A percentile compares a stretch with the other conserved stretches of the same genome.
These are phyloP conservation scores for Rhytidhysteron rufulum DNA, from an alignment of 2,329 filamentous ascomycete species.

Conservation along the genomic window DNA sequence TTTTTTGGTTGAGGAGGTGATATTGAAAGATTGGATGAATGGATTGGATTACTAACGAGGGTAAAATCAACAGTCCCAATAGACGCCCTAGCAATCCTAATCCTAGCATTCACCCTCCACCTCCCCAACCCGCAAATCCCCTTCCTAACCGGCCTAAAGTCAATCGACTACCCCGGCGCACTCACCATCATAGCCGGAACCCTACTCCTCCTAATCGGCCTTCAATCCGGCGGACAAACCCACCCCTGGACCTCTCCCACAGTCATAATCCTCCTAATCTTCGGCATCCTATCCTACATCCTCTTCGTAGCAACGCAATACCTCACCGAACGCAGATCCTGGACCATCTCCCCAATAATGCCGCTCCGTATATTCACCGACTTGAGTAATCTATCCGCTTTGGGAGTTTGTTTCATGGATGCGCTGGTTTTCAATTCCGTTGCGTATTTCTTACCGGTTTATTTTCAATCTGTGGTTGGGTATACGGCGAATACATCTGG, in stretches of 20 bases:
- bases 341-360: constrained; percentile 62
- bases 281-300: constrained; percentile 43
- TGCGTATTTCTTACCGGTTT: constrained; percentile 70
- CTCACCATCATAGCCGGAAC: constrained; percentile 47
- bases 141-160: constrained; percentile 42
- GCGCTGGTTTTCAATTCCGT: constrained; percentile 60
- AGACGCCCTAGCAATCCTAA: constrained; percentile 45
- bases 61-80: constrained; percentile 48
- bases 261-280: constrained; percentile 50
- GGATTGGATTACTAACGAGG: constrained; percentile 29
- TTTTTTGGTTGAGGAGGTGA: constrained; percentile 23
- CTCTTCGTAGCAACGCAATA: constrained; percentile 60
- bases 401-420: constrained; percentile 48
- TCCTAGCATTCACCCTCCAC: constrained; percentile 51
- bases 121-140: constrained; percentile 50
- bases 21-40: too few species aligned
- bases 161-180: constrained; percentile 53
- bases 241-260: constrained; percentile 48
- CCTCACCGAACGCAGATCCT: constrained; percentile 55
- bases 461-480: constrained; percentile 67
- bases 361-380: constrained; percentile 62
- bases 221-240: constrained; percentile 49
- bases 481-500: constrained; percentile 56
- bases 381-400: constrained; percentile 53
- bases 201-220: constrained; percentile 49